Conservation (phyloP, 2,329 filamentous ascomycete genomes). For the Trichoderma simmonsii region DNA sequence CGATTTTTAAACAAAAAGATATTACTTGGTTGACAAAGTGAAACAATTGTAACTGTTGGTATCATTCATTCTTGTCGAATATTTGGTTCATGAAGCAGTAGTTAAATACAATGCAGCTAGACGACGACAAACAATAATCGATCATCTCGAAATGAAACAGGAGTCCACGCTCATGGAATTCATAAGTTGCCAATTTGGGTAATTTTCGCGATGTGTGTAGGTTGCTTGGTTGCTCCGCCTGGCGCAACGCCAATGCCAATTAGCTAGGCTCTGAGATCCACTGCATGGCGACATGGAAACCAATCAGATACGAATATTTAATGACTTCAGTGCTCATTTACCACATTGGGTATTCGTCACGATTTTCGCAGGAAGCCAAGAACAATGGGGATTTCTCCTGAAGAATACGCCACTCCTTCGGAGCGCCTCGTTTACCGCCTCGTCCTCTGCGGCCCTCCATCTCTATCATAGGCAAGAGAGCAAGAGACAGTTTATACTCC, state of each 20-base stretch:
- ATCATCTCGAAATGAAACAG: not conserved
- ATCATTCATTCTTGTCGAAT: not conserved
- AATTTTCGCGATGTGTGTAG: not conserved
- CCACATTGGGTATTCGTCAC: not conserved
- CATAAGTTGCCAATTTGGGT: not conserved
- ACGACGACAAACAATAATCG: not conserved
- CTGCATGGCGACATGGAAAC: not conserved
- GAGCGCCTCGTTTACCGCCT: not conserved
- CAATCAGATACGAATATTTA: not conserved
- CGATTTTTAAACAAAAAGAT: not conserved
- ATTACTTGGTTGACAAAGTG: not conserved
- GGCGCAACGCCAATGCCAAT: not conserved
- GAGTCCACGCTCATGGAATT: not conserved
- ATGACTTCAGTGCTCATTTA: not conserved
- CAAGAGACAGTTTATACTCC: not conserved
- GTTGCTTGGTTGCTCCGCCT: not conserved
- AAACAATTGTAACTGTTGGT: not conserved
- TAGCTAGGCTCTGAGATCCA: not conserved
- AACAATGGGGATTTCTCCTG: not conserved
- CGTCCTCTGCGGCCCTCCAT: not conserved
- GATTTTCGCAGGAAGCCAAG: not conserved
- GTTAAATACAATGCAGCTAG: not conserved
- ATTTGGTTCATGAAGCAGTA: not conserved
- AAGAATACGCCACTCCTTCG: not conserved
- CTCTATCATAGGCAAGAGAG: not conserved